Evolutionary conservation across 192 early-diverging fungal genomes (phyloP).

Genomic region (Podila verticillata): DNA sequence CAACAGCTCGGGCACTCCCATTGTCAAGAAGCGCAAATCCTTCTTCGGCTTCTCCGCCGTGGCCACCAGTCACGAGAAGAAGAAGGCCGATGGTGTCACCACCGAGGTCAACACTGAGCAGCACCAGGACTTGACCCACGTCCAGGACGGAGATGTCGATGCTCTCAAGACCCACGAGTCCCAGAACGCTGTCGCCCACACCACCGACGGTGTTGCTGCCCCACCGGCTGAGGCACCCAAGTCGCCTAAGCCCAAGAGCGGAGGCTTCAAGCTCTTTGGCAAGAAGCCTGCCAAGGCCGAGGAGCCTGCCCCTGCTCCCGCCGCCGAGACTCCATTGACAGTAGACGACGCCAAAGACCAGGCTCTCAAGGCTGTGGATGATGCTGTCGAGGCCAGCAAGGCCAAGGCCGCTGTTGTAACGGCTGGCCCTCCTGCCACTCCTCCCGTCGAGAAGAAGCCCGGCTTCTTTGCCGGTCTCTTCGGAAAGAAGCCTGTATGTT

Average conservation of each 20-base stretch:
- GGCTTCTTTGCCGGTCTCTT: slow-evolving; percentile 41
- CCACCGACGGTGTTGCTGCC: slow-evolving; percentile 32
- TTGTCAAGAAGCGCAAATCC: slow-evolving; percentile 52
- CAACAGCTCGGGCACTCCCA: slow-evolving; percentile 28
- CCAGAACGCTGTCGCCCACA: slow-evolving; percentile 42
- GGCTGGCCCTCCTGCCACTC: slow-evolving; percentile 22
- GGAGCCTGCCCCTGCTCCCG: slow-evolving; percentile 12
- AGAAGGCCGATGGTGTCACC: slow-evolving; percentile 39
- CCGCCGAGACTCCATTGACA: slow-evolving; percentile 19
- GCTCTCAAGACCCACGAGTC: slow-evolving; percentile 53
- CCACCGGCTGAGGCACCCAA: slow-evolving; percentile 33
- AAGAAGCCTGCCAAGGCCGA: slow-evolving; percentile 44
- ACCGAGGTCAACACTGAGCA: slow-evolving; percentile 42
- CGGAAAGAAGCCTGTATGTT: slow-evolving; percentile 40
- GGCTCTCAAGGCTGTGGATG: slow-evolving; percentile 47
- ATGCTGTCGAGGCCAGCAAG: slow-evolving; percentile 46
- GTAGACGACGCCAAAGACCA: slow-evolving; percentile 46
- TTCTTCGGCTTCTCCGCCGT: slow-evolving; percentile 50
- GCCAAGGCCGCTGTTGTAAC: slow-evolving; percentile 42
- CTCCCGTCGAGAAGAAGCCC: slow-evolving; percentile 45
- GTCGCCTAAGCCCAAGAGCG: slow-evolving; percentile 48
- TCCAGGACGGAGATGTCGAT: slow-evolving; percentile 44
- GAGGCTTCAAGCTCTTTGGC: slow-evolving; percentile 48
- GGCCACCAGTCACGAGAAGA: slow-evolving; percentile 45
- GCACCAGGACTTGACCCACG: slow-evolving; percentile 41